These are phyloP conservation scores for Inga laurina DNA, from an alignment of 306 rosid species.

Conservation along the genomic window DNA sequence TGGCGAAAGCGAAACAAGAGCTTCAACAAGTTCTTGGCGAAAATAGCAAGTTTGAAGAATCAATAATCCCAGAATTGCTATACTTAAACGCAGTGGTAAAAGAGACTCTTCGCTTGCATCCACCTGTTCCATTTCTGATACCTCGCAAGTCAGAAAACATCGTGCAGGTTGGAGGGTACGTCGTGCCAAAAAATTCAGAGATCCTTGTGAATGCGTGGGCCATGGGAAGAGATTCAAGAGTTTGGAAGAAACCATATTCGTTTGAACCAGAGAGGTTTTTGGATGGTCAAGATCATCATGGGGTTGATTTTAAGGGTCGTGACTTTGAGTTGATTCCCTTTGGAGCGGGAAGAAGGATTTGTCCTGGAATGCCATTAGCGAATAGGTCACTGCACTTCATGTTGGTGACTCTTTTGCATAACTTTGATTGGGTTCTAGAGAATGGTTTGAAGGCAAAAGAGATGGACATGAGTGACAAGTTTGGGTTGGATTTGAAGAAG, in stretches of 20 bases:
- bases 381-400: background rate
- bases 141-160: constrained; percentile 22
- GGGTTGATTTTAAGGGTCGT: constrained; percentile 34
- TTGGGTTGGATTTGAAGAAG: constrained; percentile 17
- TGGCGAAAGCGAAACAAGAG: constrained; percentile 17
- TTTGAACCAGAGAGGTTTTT: constrained; percentile 42
- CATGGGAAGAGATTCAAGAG: constrained; percentile 30
- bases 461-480: constrained; percentile 16
- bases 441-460: background rate
- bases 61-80: constrained; percentile 27
- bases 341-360: constrained; percentile 36
- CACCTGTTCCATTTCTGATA: constrained; percentile 31
- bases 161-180: constrained; percentile 16
- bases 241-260: constrained; percentile 30
- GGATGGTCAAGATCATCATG: background rate
- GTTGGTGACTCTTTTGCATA: constrained; percentile 14
- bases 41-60: constrained; percentile 24
- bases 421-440: constrained; percentile 3
- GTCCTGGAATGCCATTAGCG: constrained; percentile 28
- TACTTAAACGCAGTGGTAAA: constrained; percentile 29
- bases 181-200: constrained; percentile 19
- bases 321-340: constrained; percentile 33
- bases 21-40: background rate
- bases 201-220: constrained; percentile 34
- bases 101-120: constrained; percentile 37